Evolutionary conservation across 176 grass and related monocot genomes (phyloP), one percentile per base, ranked within the genome.

Genomic region (Luzula sylvatica): DNA sequence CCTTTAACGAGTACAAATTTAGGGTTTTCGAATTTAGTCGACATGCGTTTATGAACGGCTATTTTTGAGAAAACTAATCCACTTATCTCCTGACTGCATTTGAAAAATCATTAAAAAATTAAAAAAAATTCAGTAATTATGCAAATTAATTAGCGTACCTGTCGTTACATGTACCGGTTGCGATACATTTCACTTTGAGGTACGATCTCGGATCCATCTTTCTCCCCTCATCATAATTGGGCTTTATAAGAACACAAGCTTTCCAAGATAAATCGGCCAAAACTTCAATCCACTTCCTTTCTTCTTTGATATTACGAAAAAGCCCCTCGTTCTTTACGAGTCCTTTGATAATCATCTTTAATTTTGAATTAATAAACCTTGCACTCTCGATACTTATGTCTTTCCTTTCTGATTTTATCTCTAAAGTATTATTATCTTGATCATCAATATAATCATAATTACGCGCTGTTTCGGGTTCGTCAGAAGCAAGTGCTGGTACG

Each of bases 31-130:
- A 87, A 69, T 65, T 38, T 52, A 41, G 73, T 38, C 55, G 68
- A 39, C 78, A 87, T 87, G 68, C 77, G 77, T 53, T 87, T 82
- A 68, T 66, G 83, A 53, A 72, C 73, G 24, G 73, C 73, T 49
- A 63, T 82, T 68, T 87, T 96, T 75, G 88, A 89, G 58, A 96
- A 96, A 79, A 89, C 77, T 72, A 89, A 76, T 75, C 90, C 90
- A 1, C 82, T 83, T 56, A 89, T 74, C 80, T 88, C 80, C 82
- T 96, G 69, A 76, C 90, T 96, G 75, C 41, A 64, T 45, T 35
- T 35, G 7, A 35, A 35, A 35, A 7, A 35, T 7, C 9, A 35
- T 35, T 25, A 26, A 62, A 35, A 47, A 35, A 35, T 59, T 62
- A 27, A 30, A 7, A 49, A 20, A 48, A 49, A 2, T 30, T 59